A percentile compares a stretch with the other conserved stretches of the same genome.
These are phyloP conservation scores for Candida sp. DNA, from an alignment of 1,139 yeast species.

Conservation along the genomic window DNA sequence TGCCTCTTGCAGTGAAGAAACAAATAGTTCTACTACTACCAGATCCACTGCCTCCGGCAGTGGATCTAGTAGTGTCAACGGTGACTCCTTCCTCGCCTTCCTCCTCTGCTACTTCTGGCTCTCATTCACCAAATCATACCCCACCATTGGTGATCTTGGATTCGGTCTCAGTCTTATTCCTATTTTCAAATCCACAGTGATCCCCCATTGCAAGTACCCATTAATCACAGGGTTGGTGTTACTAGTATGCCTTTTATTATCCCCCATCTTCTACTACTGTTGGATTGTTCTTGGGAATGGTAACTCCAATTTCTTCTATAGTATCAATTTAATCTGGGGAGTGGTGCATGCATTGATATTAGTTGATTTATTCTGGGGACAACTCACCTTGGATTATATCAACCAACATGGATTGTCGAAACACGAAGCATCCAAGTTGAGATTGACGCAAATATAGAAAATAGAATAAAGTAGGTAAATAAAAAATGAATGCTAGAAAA, in stretches of 20 bases:
- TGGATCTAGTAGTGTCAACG: slow-evolving; percentile 7
- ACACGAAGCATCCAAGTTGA: slow-evolving; percentile 16
- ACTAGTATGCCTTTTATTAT: slow-evolving; percentile 41
- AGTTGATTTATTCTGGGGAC: slow-evolving; percentile 83
- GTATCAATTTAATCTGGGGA: slow-evolving; percentile 82
- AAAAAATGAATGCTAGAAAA: no score
- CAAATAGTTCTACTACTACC: neutral
- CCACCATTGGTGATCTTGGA: slow-evolving; percentile 83
- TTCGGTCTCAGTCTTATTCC: slow-evolving; percentile 61
- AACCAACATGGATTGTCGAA: slow-evolving; percentile 28
- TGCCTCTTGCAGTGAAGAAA: neutral
- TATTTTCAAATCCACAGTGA: slow-evolving; percentile 44
- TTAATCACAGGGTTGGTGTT: slow-evolving; percentile 37
- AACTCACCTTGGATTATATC: slow-evolving; percentile 68
- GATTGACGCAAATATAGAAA: slow-evolving; percentile 38
- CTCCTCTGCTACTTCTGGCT: slow-evolving; percentile 64
- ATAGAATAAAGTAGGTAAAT: neutral
- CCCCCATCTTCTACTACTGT: slow-evolving; percentile 88
- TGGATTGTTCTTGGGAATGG: slow-evolving; percentile 97
- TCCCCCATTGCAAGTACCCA: slow-evolving; percentile 32
- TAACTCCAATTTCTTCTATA: slow-evolving; percentile 93
- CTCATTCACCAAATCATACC: slow-evolving; percentile 79
- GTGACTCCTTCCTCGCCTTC: slow-evolving; percentile 64
- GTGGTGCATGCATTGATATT: slow-evolving; percentile 66
- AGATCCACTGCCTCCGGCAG: neutral